Evolutionary conservation across 2,329 filamentous ascomycete genomes (phyloP), one percentile per base, ranked within the genome.

Genomic region (Monilinia polystroma): DNA sequence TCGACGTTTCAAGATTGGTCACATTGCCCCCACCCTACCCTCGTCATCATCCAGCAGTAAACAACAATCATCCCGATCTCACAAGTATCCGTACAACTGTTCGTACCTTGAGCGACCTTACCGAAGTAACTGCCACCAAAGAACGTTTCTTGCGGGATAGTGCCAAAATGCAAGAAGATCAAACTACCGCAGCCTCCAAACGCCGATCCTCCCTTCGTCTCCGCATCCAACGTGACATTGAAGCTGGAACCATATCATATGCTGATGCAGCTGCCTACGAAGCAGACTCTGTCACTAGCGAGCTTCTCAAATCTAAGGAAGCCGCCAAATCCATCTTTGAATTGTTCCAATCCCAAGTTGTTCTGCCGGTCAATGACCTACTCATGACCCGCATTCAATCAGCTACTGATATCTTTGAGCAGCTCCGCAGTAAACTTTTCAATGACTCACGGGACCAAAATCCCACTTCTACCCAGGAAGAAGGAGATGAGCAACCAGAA

Each of bases 1-100:
- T 98, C 4, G 94, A 99, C 74, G 90, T 98, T 35, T 98, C 95
- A 4, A 86, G 95, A 38, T 85, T 99, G 1, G 90, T 99, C 5
- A 97, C 95, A 0, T 82, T 99, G 41, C 95, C 95, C 11, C 95
- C 95, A 1, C 91, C 95, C 2, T 98, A 96, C 76, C 95, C 95
- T 1, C 89, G 94, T 10, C 94, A 98, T 75, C 90, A 98, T 73
- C 95, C 95, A 11, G 95, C 95, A 0, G 91, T 98, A 20, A 97
- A 96, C 77, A 99, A 98, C 75, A 96, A 87, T 72, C 95, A 99
- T 75, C 95, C 95, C 0, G 90, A 96, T 70, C 84, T 99, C n/a
- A 85, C 89, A 0, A 84, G 87, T 1, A 93, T 91, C 57, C 88
- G 95, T 60, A 87, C 83, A 3, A 84, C 87, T 0, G 90, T 97